phyloP scores from a whole-genome alignment of 441 rosid genomes.

The Flueggea neowawraea region DNA sequence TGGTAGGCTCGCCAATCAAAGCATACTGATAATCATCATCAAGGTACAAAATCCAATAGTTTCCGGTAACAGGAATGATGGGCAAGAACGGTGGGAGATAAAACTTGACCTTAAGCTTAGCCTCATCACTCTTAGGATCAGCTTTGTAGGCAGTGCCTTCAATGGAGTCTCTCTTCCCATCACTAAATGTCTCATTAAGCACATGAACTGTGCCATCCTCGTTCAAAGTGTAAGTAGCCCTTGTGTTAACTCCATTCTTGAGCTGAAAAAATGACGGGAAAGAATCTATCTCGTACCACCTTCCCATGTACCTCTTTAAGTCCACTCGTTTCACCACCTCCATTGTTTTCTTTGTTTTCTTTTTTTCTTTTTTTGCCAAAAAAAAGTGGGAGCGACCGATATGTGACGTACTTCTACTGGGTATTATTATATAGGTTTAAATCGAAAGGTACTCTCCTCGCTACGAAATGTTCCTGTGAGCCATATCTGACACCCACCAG shows the following conservation, averaged over 20 bases:
- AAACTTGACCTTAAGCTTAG: slow-evolving; percentile 90
- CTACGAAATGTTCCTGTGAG: no score
- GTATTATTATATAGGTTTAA: no score
- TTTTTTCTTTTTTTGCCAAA: no score
- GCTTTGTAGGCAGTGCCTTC: slow-evolving; percentile 80
- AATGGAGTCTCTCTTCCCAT: slow-evolving; percentile 58
- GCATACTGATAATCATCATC: slow-evolving; percentile 68
- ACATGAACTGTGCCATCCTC: slow-evolving; percentile 77
- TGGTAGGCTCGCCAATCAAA: slow-evolving; percentile 67
- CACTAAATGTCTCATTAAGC: slow-evolving; percentile 78
- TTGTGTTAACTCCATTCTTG: slow-evolving; percentile 63
- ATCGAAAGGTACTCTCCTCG: no score
- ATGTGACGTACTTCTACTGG: no score
- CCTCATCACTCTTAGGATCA: slow-evolving; percentile 74
- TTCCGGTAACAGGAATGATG: slow-evolving; percentile 68
- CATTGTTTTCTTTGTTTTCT: slow-evolving; percentile 45
- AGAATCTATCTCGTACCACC: slow-evolving; percentile 97
- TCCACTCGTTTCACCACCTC: slow-evolving; percentile 73
- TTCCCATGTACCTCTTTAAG: slow-evolving; percentile 77
- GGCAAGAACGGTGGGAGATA: slow-evolving; percentile 90
- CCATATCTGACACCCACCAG: no score
- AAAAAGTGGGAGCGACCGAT: no score
- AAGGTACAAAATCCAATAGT: slow-evolving; percentile 76
- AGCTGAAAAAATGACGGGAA: slow-evolving; percentile 82
- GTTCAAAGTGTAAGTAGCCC: slow-evolving; percentile 75